Conservation (phyloP, 2,329 filamentous ascomycete species). For the Diplocarpon mali region DNA sequence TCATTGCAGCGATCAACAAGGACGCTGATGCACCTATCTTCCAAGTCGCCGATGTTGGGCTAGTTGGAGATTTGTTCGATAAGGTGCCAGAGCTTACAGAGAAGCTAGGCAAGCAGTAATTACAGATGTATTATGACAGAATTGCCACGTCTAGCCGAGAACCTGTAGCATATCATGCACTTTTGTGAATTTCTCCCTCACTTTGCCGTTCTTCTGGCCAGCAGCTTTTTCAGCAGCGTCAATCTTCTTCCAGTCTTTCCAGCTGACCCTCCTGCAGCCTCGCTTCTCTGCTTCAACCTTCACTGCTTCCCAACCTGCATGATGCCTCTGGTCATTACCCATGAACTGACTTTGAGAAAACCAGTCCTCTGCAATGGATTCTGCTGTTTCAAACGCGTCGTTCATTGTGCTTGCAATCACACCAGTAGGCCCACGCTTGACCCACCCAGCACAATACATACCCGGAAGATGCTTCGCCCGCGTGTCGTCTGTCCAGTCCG, state of each 20-base stretch:
- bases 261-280: slow-evolving; percentile 56
- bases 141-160: slow-evolving; percentile 28
- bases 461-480: slow-evolving; percentile 41
- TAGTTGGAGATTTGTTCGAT: slow-evolving; percentile 92
- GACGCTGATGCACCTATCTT: slow-evolving; percentile 95
- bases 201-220: slow-evolving; percentile 60
- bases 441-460: slow-evolving; percentile 91
- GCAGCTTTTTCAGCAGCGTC: slow-evolving; percentile 63
- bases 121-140: slow-evolving; percentile 16
- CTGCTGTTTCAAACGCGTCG: slow-evolving; percentile 83
- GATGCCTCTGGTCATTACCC: slow-evolving; percentile 31
- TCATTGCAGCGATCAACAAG: slow-evolving; percentile 98
- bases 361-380: slow-evolving; percentile 77
- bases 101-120: slow-evolving; percentile 57
- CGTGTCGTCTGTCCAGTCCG: slow-evolving; percentile 5
- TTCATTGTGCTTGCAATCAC: slow-evolving; percentile 95
- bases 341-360: slow-evolving; percentile 35
- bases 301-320: slow-evolving; percentile 68
- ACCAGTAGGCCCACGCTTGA: slow-evolving; percentile 86
- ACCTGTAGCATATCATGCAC: slow-evolving; percentile 47
- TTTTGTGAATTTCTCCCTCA: slow-evolving; percentile 58
- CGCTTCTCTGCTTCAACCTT: slow-evolving; percentile 44
- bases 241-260: slow-evolving; percentile 80
- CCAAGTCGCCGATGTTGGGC: slow-evolving; percentile 90
- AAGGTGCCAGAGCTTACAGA: slow-evolving; percentile 93